Percentiles rank a stretch among this genome's conserved stretches.
Evolutionary conservation across 805 yeast species (phyloP).

Genomic region (Candida taoyuanica): DNA sequence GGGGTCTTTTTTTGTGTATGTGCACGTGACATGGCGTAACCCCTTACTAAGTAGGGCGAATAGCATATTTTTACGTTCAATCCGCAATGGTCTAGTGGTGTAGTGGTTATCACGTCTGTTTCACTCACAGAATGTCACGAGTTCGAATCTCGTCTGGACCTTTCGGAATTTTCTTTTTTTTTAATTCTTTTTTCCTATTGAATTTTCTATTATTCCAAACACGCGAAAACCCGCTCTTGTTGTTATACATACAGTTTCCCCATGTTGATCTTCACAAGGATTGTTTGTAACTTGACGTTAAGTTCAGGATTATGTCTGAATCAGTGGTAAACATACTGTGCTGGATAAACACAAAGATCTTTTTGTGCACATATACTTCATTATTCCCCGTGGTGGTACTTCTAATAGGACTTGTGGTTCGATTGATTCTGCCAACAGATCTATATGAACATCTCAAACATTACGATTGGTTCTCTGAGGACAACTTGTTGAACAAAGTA

Average conservation of each 20-base stretch:
- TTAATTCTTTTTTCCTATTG: too few species aligned
- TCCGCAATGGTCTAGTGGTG: constrained; percentile 29
- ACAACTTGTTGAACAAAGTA: constrained; percentile 13
- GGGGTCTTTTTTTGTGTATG: constrained; percentile 1
- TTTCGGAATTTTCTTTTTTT: constrained; percentile 6
- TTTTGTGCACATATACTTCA: background rate
- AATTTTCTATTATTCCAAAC: too few species aligned
- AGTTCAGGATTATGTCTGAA: too few species aligned
- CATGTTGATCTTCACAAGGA: too few species aligned
- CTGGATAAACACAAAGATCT: too few species aligned
- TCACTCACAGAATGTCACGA: constrained; percentile 34
- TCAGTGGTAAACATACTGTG: too few species aligned
- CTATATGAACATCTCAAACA: background rate
- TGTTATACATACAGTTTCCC: too few species aligned
- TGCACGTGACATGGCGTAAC: constrained; percentile 11
- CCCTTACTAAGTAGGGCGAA: too few species aligned
- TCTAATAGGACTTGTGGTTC: background rate
- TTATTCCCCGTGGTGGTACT: constrained; percentile 1
- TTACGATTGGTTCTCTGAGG: constrained; percentile 8
- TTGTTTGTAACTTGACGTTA: too few species aligned
- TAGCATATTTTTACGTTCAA: too few species aligned
- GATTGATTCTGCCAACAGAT: background rate
- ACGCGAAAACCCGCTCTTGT: too few species aligned
- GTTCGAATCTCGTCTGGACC: constrained; percentile 34
- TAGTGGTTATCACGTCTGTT: constrained; percentile 35